Evolutionary conservation across 139 green algal genomes (phyloP), one percentile per base, ranked within the genome.

Genomic region (Chlorella sorokiniana): DNA sequence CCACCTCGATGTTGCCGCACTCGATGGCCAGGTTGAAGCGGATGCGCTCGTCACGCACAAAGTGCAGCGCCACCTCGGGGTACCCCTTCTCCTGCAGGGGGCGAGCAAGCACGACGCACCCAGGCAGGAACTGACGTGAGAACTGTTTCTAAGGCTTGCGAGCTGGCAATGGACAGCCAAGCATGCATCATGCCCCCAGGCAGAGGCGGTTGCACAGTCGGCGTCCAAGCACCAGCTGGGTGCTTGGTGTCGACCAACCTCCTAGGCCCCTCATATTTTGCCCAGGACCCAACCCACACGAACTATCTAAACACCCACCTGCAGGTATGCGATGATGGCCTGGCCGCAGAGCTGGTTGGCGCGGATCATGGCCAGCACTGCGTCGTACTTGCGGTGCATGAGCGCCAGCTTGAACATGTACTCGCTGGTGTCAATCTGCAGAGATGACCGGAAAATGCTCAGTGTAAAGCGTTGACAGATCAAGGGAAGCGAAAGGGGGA

Each of bases 331-430:
- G 85, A 99, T 99, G 93, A 99, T 99, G 83, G 94, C 93, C 84
- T 98, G 92, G 29, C 97, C 97, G 88, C 93, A 98, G 67, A 99
- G 93, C 64, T 87, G 83, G 52, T 86, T 91, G 86, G 86, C 86
- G 45, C 93, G 91, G 90, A 99, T 98, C 94, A 99, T 98, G 63
- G 78, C 37, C 54, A 98, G 91, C 81, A 99, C 97, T 52, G 90
- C 87, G 88, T 99, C 96, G 85, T 97, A 99, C 88, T 96, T 93
- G 71, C 92, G 91, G 86, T 97, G 89, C 83, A 92, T 69, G 74
- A 99, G 94, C 45, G 97, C 97, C 81, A 99, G 92, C 93, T 99
- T 99, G 94, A 99, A 99, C 85, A 94, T 91, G 89, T 97, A 99
- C 93, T 99, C 97, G 0, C 92, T 96, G n/a, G 89, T 88, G 85